Base-by-base conservation (phyloP, 768 basidiomycete species). In the Chalciporus piperatus region DNA sequence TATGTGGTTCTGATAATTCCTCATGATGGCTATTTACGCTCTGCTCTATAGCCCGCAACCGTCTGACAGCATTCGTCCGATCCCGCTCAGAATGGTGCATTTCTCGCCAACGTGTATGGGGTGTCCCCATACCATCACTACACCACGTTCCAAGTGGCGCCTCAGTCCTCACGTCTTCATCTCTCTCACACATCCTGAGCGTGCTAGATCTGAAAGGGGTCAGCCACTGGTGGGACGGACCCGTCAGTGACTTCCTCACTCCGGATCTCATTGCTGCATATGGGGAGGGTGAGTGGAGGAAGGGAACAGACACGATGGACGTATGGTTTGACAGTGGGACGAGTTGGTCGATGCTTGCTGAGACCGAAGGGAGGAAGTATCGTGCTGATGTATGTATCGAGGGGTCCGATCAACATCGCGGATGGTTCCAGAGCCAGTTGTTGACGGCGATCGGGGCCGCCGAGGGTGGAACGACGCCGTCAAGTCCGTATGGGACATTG, bases 261-360 rank as follows among this genome's bases (percentile, higher is more conserved):
- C 79, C 82, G 0, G 73, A 77, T 43, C 75, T 89, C 17, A 65
- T 69, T 5, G 72, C 74, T 45, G 70, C 75, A n/a, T 79, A 77
- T 8, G 66, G 66, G 16, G 59, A 59, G 35, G 74, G 73, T 1
- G 69, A 68, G 1, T 94, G 87, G 83, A 70, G 73, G 42, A 94
- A 92, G 66, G 88, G 94, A 9, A 85, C 81, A 3, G 96, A 99
- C 65, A 99, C 96, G 3, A 93, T 98, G 85, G 96, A 99, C 67
- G 96, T 99, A 14, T 99, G 96, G 96, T 98, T 98, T 59, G 96
- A 99, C 70, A 95, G 92, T 59, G 96, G 96, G 4, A 85, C 89
- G 3, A 90, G 94, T 4, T 99, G 96, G 96, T 85, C 91, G 2
- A 79, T 91, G 75, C 71, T 96, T 16, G 71, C 72, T 41, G 19